Base-by-base conservation (phyloP, 2,329 filamentous ascomycete species). In the Sphaerulina populicola region DNA sequence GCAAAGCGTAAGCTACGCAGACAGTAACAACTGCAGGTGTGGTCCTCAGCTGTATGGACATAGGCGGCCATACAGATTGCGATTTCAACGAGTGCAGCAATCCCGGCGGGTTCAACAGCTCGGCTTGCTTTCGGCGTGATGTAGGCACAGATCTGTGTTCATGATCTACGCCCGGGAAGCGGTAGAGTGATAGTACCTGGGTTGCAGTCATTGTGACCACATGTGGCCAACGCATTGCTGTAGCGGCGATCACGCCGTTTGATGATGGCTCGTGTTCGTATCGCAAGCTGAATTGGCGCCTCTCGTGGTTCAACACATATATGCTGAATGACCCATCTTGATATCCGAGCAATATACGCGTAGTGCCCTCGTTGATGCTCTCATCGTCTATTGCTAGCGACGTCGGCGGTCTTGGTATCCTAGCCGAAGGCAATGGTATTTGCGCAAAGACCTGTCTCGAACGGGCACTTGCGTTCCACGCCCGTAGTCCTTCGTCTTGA, bases 1-100 rank as follows among this genome's bases (percentile, higher is more conserved):
- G 82, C 57, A 94, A 81, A 0, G 87, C 86, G 66, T 94, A 96
- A 1, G 88, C 90, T 53, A 96, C 86, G 0, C 87, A 89, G 1
- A 88, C 85, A n/a, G 88, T 78, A 14, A 88, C 79, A 9, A 78
- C 79, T 3, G 73, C 71, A 0, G 78, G 66, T 11, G 80, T 80
- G 23, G 75, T 78, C n/a, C 89, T 81, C 35, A 97, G 79, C 0
- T 88, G 91, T n/a, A 95, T 71, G 0, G 88, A 87, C 8, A 94
- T 72, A 1, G 90, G 90, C 2, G 85, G 79, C 63, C 83, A 81
- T 1, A 86, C 85, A 2, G 84, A 90, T 62, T 88, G 83, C 9
- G 90, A 94, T 64, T 82, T 83, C 15, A 96, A 76, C 0, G 86
- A 91, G 6, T 86, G 84, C 29, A 96, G 71, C 29, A 93, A 75